These are phyloP conservation scores for Leccinum imitatum DNA, from an alignment of 768 basidiomycete genomes.

Conservation along the genomic window DNA sequence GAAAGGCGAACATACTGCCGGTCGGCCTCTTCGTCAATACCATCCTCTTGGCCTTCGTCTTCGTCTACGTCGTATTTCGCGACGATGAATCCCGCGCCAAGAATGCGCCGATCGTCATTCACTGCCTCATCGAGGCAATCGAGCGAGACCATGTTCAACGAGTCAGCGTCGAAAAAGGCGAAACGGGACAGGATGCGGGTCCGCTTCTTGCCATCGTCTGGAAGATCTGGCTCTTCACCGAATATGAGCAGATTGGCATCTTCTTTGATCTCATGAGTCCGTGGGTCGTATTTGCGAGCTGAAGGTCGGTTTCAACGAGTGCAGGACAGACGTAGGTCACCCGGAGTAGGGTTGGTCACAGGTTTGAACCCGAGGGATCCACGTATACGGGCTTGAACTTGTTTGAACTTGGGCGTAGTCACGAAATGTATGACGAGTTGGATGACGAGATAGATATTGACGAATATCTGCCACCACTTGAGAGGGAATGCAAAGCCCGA, in stretches of 20 bases:
- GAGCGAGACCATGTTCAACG: slow-evolving; percentile 41
- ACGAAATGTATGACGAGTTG: no score
- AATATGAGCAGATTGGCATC: slow-evolving; percentile 34
- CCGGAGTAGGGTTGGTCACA: no score
- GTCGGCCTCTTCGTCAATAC: slow-evolving; percentile 32
- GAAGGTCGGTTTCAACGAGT: no score
- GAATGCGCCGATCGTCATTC: slow-evolving; percentile 40
- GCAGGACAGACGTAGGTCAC: no score
- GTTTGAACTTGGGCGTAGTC: no score
- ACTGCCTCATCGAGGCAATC: slow-evolving; percentile 7
- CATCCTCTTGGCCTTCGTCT: slow-evolving; percentile 62
- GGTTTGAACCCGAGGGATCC: no score
- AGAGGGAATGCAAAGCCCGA: no score
- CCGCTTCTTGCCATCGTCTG: slow-evolving; percentile 45
- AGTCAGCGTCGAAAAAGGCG: slow-evolving; percentile 55
- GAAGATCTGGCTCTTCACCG: slow-evolving; percentile 42
- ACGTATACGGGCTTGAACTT: no score
- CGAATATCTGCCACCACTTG: no score
- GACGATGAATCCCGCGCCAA: slow-evolving; percentile 55
- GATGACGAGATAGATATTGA: no score
- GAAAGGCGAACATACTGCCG: slow-evolving; percentile 46
- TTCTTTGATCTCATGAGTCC: slow-evolving; percentile 37
- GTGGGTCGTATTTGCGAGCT: slow-evolving; percentile 42
- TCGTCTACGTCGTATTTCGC: slow-evolving; percentile 54
- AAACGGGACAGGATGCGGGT: slow-evolving; percentile 58